phyloP scores from a whole-genome alignment of 805 yeast genomes.

The Wickerhamiella kazuoi region DNA sequence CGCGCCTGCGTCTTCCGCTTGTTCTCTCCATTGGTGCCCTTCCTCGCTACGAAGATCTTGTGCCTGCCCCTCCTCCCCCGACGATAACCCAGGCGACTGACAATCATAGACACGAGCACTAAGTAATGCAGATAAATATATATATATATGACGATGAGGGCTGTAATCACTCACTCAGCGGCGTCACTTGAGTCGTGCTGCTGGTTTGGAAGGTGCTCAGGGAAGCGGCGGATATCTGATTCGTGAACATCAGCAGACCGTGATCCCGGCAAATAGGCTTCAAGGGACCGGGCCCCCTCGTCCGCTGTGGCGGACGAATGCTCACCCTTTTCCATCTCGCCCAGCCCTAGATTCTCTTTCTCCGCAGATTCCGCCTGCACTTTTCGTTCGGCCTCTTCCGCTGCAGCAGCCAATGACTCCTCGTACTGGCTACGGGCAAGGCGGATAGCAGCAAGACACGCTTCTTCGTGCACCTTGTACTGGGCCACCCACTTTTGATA shows the following conservation, averaged over 20 bases:
- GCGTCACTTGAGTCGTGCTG: too few species aligned
- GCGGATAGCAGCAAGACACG: background rate
- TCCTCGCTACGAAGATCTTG: background rate
- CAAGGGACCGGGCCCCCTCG: too few species aligned
- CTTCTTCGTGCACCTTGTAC: background rate
- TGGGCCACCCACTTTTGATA: background rate
- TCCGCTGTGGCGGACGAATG: too few species aligned
- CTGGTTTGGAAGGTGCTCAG: too few species aligned
- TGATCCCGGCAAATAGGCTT: too few species aligned
- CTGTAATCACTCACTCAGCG: background rate
- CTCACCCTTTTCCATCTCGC: too few species aligned
- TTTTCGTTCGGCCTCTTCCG: too few species aligned
- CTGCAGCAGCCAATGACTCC: background rate
- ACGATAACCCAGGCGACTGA: background rate
- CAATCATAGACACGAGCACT: background rate
- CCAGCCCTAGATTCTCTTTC: too few species aligned
- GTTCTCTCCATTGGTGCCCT: background rate
- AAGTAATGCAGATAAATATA: background rate
- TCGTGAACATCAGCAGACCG: background rate
- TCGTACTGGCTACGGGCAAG: background rate
- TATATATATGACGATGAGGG: background rate
- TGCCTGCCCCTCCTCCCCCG: too few species aligned
- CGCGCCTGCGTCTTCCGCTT: background rate
- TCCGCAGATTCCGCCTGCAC: too few species aligned
- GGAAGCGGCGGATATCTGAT: background rate